These are phyloP conservation scores for Pyrus pyrifolia DNA, from an alignment of 306 rosid genomes.

Conservation along the genomic window DNA sequence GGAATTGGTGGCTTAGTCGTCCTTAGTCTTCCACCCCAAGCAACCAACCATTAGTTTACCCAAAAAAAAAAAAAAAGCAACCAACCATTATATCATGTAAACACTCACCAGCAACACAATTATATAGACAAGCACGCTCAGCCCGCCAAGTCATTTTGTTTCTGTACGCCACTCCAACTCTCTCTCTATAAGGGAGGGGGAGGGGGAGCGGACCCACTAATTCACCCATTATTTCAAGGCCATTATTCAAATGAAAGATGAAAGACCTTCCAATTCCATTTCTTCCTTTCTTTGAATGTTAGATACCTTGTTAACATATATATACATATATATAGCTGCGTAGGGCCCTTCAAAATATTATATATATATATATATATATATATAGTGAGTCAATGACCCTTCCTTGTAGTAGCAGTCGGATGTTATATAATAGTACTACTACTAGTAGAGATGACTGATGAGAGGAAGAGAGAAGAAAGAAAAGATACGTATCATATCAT, in stretches of 20 bases:
- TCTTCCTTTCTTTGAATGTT: not conserved
- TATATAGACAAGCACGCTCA: too few species aligned
- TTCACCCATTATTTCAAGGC: not conserved
- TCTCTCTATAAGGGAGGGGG: too few species aligned
- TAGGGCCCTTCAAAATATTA: not conserved
- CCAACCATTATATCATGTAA: not conserved
- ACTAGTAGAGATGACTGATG: too few species aligned
- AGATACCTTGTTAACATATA: not conserved
- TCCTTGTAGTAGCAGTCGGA: not conserved
- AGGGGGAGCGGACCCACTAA: not conserved
- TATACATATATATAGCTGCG: not conserved
- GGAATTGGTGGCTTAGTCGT: not conserved
- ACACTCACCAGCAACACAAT: not conserved
- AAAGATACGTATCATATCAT: not conserved
- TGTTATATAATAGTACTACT: not conserved
- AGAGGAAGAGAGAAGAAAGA: not conserved
- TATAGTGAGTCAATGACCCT: not conserved
- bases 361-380: too few species aligned
- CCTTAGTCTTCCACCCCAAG: constrained; percentile 13
- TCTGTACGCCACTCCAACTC: not conserved
- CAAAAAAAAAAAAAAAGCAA: not conserved
- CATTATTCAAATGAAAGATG: not conserved
- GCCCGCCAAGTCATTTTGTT: too few species aligned
- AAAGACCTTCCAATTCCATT: not conserved
- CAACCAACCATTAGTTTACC: not conserved